phyloP scores from a whole-genome alignment of 2,329 filamentous ascomycete genomes.

The Exophiala sp. region DNA sequence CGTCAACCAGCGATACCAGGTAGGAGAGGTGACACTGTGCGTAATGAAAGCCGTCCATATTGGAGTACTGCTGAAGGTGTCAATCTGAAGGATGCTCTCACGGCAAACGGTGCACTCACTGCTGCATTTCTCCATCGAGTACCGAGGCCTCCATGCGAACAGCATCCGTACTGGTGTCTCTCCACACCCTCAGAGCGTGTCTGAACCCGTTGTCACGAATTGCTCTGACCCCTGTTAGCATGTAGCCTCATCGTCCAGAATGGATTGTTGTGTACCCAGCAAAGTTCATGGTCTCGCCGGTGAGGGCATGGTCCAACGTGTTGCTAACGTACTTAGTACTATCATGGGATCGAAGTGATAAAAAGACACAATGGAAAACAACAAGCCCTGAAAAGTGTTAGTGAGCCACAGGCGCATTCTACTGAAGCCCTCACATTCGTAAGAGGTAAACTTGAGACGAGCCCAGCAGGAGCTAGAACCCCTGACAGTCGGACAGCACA shows the following conservation, averaged over 20 bases:
- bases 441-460: slow-evolving; percentile 48
- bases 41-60: slow-evolving; percentile 58
- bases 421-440: slow-evolving; percentile 43
- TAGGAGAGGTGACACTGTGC: slow-evolving; percentile 40
- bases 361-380: slow-evolving; percentile 51
- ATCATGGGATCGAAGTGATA: slow-evolving; percentile 55
- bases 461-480: slow-evolving; percentile 42
- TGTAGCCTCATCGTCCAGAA: not conserved
- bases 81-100: not conserved
- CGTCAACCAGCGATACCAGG: slow-evolving; percentile 42
- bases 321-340: slow-evolving; percentile 35
- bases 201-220: slow-evolving; percentile 49
- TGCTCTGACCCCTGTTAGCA: slow-evolving; percentile 35
- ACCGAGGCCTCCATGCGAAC: slow-evolving; percentile 54
- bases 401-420: slow-evolving; percentile 4
- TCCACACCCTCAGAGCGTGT: slow-evolving; percentile 52
- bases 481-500: slow-evolving; percentile 34
- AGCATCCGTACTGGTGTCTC: slow-evolving; percentile 46
- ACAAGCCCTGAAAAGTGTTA: slow-evolving; percentile 43
- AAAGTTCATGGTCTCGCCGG: slow-evolving; percentile 44
- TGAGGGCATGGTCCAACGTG: slow-evolving; percentile 45
- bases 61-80: slow-evolving; percentile 41
- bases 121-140: slow-evolving; percentile 47
- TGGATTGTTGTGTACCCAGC: slow-evolving; percentile 38
- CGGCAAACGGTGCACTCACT: slow-evolving; percentile 31